phyloP scores from a whole-genome alignment of 2,329 filamentous ascomycete genomes.

The Aspergillus pseudoviridinutans region DNA sequence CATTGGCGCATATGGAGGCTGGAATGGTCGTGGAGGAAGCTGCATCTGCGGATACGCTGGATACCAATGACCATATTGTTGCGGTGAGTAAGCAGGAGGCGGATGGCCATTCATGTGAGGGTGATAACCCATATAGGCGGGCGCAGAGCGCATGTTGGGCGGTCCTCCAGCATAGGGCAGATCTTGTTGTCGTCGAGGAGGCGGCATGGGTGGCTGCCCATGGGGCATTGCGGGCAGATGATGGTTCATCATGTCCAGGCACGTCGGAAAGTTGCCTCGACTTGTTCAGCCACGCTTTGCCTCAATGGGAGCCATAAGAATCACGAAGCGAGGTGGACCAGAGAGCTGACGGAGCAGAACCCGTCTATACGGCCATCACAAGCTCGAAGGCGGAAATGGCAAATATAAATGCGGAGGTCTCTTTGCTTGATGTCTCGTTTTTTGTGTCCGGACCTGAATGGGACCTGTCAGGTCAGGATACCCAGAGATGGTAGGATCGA shows the following conservation, averaged over 20 bases:
- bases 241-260: constrained; percentile 43
- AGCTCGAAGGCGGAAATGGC: constrained; percentile 15
- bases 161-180: constrained; percentile 40
- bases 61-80: constrained; percentile 47
- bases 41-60: constrained; percentile 40
- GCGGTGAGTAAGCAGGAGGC: constrained; percentile 42
- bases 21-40: constrained; percentile 37
- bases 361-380: constrained; percentile 36
- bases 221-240: constrained; percentile 43
- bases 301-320: constrained; percentile 41
- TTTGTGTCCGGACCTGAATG: not conserved
- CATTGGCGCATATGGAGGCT: constrained; percentile 40
- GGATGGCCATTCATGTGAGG: constrained; percentile 55
- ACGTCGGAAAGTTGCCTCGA: constrained; percentile 30
- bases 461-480: constrained; percentile 1
- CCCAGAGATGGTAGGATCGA: not conserved
- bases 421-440: not conserved
- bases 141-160: constrained; percentile 54
- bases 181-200: constrained; percentile 45
- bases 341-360: constrained; percentile 15
- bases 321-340: constrained; percentile 17
- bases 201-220: constrained; percentile 49
- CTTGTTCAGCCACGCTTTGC: constrained; percentile 35
- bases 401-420: not conserved
- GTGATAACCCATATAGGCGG: constrained; percentile 56